Conservation (phyloP, 192 early-diverging fungal genomes). For the Rhizophagus clarus region DNA sequence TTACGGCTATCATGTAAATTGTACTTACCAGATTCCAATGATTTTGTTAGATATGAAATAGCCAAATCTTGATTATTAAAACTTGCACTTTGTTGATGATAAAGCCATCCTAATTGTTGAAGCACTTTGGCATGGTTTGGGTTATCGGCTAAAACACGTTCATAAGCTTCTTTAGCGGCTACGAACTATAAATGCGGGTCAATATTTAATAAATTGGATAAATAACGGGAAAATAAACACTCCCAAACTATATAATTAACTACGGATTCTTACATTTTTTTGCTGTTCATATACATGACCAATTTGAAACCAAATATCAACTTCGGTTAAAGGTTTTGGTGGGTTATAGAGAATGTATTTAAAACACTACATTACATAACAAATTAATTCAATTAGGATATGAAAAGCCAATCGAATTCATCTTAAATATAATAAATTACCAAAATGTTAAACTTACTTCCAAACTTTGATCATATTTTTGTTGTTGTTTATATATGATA, state of each 20-base stretch:
- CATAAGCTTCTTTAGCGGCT: conserved; percentile 88
- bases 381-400: neutral
- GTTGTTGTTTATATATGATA: conserved; percentile 95
- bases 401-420: neutral
- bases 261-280: conserved; percentile 66
- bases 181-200: conserved; percentile 44
- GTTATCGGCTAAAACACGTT: conserved; percentile 83
- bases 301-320: conserved; percentile 99
- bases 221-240: neutral
- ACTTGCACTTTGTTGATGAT: conserved; percentile 80
- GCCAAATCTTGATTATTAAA: conserved; percentile 88
- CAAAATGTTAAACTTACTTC: conserved; percentile 45
- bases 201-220: conserved; percentile 1
- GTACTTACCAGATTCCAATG: conserved; percentile 60
- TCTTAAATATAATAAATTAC: too few species aligned
- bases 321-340: conserved; percentile 91
- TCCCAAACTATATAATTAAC: neutral
- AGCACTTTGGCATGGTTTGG: conserved; percentile 94
- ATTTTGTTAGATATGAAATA: conserved; percentile 78
- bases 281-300: conserved; percentile 96
- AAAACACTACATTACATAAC: conserved; percentile 68
- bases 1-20: conserved; percentile 35
- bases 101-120: conserved; percentile 97
- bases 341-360: conserved; percentile 83
- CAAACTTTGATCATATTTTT: conserved; percentile 72